Base-by-base conservation (phyloP, 2,329 filamentous ascomycete species). In the Huntiella bhutanensis region DNA sequence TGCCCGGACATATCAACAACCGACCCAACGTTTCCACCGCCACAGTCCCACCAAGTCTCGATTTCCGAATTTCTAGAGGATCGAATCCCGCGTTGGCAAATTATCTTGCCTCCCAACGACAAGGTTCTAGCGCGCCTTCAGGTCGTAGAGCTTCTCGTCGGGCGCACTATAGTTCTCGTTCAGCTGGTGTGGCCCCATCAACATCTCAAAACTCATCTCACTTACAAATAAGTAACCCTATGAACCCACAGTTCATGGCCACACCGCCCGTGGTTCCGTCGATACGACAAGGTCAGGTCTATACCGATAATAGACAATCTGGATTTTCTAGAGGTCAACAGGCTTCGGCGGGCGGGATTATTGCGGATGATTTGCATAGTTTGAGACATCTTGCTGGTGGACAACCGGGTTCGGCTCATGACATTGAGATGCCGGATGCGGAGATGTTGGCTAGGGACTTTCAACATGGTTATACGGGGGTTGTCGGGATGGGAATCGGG, bases 31-130 rank as follows among this genome's bases (percentile, higher is more conserved):
- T 39, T 48, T 5, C 22, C 47, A 41, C n/a, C 40, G 40, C 17
- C 13, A 41, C 41, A 5, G 48, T 52, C 7, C 22, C 43, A 33
- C 60, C 61, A 39, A 55, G 56, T 11, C 60, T 60, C 51, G 57
- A 60, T 43, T 63, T 63, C 54, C 57, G 57, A 47, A 63, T 64
- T 33, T 59, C 61, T 7, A 54, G 61, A 5, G 57, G 54, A 16
- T 49, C 55, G 4, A 58, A 61, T 43, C 60, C 61, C 11, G 55
- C 56, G 6, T 51, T 63, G 33, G 60, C 60, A 2, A 55, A 56
- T 10, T 63, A 61, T 46, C 53, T 62, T 5, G 59, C 60, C 17
- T 54, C 57, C 4, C 62, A 64, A 38, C 57, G 62, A 4, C 57
- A 58, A 19, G 56, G 58, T 4, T 58, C 58, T 39, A 53, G 55